A percentile compares a stretch with the other conserved stretches of the same genome.
phyloP scores from a whole-genome alignment of 1,139 yeast species.

The Pichiaceae sp. region DNA sequence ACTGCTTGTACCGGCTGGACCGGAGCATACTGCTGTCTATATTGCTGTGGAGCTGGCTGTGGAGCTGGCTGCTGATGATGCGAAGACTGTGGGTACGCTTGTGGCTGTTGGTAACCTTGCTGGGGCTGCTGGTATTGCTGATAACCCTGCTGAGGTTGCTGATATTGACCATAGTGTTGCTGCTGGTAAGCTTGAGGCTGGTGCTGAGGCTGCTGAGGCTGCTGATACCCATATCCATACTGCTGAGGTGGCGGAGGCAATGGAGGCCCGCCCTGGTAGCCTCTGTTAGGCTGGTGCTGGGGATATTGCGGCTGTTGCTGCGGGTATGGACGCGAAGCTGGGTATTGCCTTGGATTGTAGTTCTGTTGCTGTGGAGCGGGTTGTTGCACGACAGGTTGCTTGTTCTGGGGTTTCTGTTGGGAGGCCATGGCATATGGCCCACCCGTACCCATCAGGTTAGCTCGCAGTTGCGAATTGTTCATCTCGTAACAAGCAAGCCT shows the following conservation, averaged over 20 bases:
- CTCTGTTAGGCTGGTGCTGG: background rate
- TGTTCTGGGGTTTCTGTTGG: constrained; percentile 1
- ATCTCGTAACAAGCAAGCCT: constrained; percentile 2
- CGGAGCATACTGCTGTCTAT: background rate
- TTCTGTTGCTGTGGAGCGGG: constrained; percentile 1
- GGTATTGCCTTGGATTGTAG: background rate
- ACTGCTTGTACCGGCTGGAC: background rate
- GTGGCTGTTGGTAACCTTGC: constrained; percentile 2
- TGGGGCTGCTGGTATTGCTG: constrained; percentile 3
- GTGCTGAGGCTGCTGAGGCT: background rate
- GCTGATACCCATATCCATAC: constrained; percentile 1
- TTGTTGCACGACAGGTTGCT: constrained; percentile 5
- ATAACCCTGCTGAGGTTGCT: background rate
- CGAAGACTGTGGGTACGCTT: background rate
- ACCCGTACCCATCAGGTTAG: constrained; percentile 14
- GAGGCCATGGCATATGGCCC: background rate
- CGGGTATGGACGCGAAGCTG: constrained; percentile 1
- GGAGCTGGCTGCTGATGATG: background rate
- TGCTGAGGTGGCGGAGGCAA: background rate
- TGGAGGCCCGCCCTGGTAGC: background rate
- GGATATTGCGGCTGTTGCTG: constrained; percentile 6
- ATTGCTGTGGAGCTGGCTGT: background rate
- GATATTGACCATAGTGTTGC: background rate
- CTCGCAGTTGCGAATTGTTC: constrained; percentile 20
- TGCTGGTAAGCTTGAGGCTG: constrained; percentile 1